Conservation (phyloP, 305 asterid genomes). For the Euphrasia arctica region DNA sequence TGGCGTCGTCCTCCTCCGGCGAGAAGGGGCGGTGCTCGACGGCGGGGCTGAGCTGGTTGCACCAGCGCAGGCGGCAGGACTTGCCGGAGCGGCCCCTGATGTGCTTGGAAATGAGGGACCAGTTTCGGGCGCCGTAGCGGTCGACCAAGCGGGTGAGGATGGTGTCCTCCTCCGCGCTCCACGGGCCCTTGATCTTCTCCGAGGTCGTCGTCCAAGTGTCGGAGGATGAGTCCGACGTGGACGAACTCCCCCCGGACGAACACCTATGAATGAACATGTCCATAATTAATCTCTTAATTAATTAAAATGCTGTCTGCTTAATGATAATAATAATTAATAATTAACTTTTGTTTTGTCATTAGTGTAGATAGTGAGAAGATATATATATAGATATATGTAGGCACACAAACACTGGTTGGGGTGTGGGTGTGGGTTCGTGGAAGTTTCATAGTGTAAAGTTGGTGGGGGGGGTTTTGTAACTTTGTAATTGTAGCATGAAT, state of each 20-base stretch:
- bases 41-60: conserved; percentile 40
- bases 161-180: background rate
- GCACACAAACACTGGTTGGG: background rate
- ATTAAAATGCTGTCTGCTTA: too few relatives aligned
- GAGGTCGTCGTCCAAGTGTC: background rate
- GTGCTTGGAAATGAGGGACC: background rate
- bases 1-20: conserved; percentile 52
- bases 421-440: conserved; percentile 36
- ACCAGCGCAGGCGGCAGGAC: conserved; percentile 57
- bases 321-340: background rate
- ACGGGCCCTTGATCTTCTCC: background rate
- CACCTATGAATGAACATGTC: background rate
- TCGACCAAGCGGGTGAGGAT: background rate
- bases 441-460: conserved; percentile 49
- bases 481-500: background rate
- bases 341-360: too few relatives aligned
- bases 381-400: background rate
- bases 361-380: background rate
- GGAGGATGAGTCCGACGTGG: background rate
- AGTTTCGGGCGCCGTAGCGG: conserved; percentile 1
- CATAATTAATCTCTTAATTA: too few relatives aligned
- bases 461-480: conserved; percentile 33
- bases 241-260: background rate
- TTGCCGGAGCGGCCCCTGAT: conserved; percentile 14
- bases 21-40: conserved; percentile 81